Conservation (phyloP, 2,329 filamentous ascomycete species). For the Diaporthe eres region DNA sequence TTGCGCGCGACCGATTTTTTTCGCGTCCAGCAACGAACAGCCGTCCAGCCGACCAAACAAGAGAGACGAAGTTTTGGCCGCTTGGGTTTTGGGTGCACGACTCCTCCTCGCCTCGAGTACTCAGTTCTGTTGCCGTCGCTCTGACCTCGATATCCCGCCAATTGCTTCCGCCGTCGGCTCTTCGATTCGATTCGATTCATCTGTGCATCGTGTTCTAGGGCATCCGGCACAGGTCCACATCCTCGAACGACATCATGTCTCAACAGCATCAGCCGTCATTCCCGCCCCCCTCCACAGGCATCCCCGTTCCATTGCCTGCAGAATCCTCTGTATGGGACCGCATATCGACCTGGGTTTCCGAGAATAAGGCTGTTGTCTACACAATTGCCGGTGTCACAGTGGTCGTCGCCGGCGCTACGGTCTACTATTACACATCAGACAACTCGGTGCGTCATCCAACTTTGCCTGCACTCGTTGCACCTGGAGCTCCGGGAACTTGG, state of each 20-base stretch:
- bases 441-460: conserved; percentile 64
- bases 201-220: conserved; percentile 25
- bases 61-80: conserved; percentile 28
- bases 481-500: not conserved
- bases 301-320: conserved; percentile 64
- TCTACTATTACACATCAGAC: conserved; percentile 88
- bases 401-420: conserved; percentile 88
- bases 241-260: conserved; percentile 52
- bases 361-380: conserved; percentile 96
- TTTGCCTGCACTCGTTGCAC: not conserved
- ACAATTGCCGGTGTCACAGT: conserved; percentile 95
- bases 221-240: conserved; percentile 9
- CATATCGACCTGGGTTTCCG: conserved; percentile 90
- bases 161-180: conserved; percentile 26
- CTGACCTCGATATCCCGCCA: conserved; percentile 9
- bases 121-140: conserved; percentile 13
- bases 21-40: conserved; percentile 31
- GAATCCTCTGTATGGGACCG: conserved; percentile 88
- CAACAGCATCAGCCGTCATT: conserved; percentile 55
- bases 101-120: conserved; percentile 13
- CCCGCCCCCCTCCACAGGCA: conserved; percentile 61
- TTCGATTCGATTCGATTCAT: conserved; percentile 5
- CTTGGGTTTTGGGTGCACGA: conserved; percentile 14
- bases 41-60: conserved; percentile 16
- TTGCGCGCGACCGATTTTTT: conserved; percentile 41